Evolutionary conservation across 768 basidiomycete species (phyloP).

Genomic region (Cantharellus anzutake): DNA sequence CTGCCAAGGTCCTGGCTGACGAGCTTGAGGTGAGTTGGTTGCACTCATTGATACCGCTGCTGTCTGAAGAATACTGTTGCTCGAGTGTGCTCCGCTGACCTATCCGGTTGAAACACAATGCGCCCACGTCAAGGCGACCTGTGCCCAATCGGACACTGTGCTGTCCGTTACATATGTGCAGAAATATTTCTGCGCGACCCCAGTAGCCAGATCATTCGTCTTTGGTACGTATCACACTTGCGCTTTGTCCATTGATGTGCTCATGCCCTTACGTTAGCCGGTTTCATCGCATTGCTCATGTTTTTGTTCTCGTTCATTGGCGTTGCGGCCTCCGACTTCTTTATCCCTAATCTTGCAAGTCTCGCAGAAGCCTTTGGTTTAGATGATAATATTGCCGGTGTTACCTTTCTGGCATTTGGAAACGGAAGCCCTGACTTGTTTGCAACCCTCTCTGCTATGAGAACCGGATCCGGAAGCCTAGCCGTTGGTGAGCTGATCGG

Average conservation of each 20-base stretch:
- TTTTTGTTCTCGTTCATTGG: constrained; percentile 87
- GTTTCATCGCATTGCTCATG: constrained; percentile 55
- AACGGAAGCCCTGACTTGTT: constrained; percentile 96
- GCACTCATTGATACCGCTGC: background rate
- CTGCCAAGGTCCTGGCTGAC: no score
- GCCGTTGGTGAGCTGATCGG: constrained; percentile 93
- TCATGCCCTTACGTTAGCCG: constrained; percentile 11
- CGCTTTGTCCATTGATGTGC: background rate
- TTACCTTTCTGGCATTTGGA: constrained; percentile 92
- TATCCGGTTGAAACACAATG: constrained; percentile 41
- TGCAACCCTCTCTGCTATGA: constrained; percentile 88
- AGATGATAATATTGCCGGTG: constrained; percentile 86
- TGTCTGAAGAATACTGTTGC: background rate
- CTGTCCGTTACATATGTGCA: constrained; percentile 51
- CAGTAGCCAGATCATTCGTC: constrained; percentile 33
- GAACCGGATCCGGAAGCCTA: constrained; percentile 61
- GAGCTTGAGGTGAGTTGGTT: background rate
- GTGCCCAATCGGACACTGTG: constrained; percentile 40
- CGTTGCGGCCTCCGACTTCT: constrained; percentile 91
- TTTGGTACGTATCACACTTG: constrained; percentile 20
- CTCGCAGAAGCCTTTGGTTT: constrained; percentile 71
- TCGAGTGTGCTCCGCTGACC: constrained; percentile 47
- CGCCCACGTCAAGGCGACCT: constrained; percentile 36
- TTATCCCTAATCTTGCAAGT: constrained; percentile 88
- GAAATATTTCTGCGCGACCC: constrained; percentile 48